These are phyloP conservation scores for Penicillium sp. DNA, from an alignment of 2,329 filamentous ascomycete genomes.

Conservation along the genomic window DNA sequence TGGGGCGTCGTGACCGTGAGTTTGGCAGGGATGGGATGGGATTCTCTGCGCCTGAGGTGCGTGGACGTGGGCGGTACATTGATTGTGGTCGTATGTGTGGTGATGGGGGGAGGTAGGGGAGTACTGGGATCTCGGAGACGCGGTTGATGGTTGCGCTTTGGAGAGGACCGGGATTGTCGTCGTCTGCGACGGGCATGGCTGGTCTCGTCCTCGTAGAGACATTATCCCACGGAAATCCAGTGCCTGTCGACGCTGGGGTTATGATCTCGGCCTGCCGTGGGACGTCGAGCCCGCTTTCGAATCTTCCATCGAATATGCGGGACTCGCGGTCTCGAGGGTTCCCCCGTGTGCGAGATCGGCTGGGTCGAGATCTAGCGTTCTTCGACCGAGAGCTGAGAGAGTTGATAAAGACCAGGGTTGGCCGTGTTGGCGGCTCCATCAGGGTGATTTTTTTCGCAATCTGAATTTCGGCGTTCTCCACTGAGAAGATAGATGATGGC, in stretches of 20 bases:
- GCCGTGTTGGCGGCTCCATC: slow-evolving; percentile 32
- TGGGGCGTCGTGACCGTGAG: slow-evolving; percentile 17
- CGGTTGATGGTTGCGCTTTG: slow-evolving; percentile 24
- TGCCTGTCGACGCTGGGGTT: slow-evolving; percentile 3
- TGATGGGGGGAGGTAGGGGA: slow-evolving; percentile 21
- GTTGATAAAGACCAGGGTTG: slow-evolving; percentile 37
- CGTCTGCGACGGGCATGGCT: background rate
- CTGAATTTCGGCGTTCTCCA: slow-evolving; percentile 36
- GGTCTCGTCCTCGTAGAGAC: slow-evolving; percentile 1
- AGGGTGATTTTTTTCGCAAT: slow-evolving; percentile 36
- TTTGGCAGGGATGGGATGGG: slow-evolving; percentile 8
- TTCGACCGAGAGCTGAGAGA: slow-evolving; percentile 23
- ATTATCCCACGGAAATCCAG: background rate
- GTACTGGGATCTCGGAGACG: slow-evolving; percentile 28
- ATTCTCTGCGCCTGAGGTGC: slow-evolving; percentile 25
- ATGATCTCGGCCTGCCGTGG: slow-evolving; percentile 13
- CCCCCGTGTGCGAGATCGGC: slow-evolving; percentile 13
- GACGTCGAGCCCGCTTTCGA: slow-evolving; percentile 16
- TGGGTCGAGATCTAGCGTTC: slow-evolving; percentile 9
- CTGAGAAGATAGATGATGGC: slow-evolving; percentile 30
- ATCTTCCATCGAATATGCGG: slow-evolving; percentile 14
- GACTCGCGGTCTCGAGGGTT: slow-evolving; percentile 19
- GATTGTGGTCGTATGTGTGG: slow-evolving; percentile 20
- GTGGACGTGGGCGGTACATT: slow-evolving; percentile 27
- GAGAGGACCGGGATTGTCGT: background rate